These are phyloP conservation scores for Penicillium corylophilum DNA, from an alignment of 2,329 filamentous ascomycete species.

Conservation along the genomic window DNA sequence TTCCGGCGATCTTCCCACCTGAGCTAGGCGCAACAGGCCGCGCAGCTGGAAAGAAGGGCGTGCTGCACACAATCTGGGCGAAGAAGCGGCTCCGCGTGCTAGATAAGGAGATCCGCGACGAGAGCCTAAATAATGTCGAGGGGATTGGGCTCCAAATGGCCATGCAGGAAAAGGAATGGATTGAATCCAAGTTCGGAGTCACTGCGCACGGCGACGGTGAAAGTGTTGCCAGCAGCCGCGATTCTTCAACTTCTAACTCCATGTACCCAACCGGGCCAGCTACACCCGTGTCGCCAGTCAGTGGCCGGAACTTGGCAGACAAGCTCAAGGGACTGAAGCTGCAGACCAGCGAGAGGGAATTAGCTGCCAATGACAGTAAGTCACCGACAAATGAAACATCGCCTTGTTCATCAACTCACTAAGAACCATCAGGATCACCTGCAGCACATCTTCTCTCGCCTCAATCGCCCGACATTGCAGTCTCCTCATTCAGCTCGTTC, in stretches of 20 bases:
- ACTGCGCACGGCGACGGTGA: slow-evolving; percentile 40
- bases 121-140: slow-evolving; percentile 72
- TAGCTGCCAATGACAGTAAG: slow-evolving; percentile 58
- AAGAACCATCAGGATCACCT: neutral
- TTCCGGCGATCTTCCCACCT: slow-evolving; percentile 82
- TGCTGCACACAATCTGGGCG: slow-evolving; percentile 87
- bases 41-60: slow-evolving; percentile 71
- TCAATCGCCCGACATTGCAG: slow-evolving; percentile 62
- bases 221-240: slow-evolving; percentile 28
- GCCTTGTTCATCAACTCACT: neutral
- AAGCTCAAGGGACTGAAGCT: slow-evolving; percentile 78
- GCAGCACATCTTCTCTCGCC: slow-evolving; percentile 58
- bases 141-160: slow-evolving; percentile 84
- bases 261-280: slow-evolving; percentile 45
- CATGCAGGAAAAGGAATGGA: slow-evolving; percentile 79
- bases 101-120: slow-evolving; percentile 71
- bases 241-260: slow-evolving; percentile 22
- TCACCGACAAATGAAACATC: neutral
- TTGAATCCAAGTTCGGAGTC: slow-evolving; percentile 75
- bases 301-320: slow-evolving; percentile 70
- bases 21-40: slow-evolving; percentile 67
- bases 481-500: slow-evolving; percentile 62
- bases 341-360: slow-evolving; percentile 67
- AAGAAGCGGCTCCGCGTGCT: slow-evolving; percentile 75
- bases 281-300: slow-evolving; percentile 62